These are phyloP conservation scores for Bolboschoenoplectus hybrid DNA, from an alignment of 202 grass and related monocot genomes.

Conservation along the genomic window DNA sequence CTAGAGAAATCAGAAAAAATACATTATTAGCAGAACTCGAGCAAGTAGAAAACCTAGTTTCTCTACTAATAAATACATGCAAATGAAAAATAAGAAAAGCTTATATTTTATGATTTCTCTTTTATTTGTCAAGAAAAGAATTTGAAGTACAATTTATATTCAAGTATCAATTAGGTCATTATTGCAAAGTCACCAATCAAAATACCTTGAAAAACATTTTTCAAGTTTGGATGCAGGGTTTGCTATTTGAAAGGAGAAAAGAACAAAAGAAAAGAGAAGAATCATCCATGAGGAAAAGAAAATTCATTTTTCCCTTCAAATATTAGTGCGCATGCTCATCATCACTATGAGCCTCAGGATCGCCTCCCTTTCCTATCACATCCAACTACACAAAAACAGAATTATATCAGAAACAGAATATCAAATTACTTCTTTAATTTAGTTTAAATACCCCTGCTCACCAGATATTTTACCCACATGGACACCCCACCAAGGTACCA, in stretches of 20 bases:
- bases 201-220: slow-evolving; percentile 24
- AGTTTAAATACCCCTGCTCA: background rate
- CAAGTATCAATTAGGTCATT: slow-evolving; percentile 32
- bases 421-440: background rate
- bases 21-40: background rate
- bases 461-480: background rate
- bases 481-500: background rate
- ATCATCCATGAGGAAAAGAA: background rate
- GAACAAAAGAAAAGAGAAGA: slow-evolving; percentile 1
- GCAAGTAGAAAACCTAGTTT: background rate
- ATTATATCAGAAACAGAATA: slow-evolving; percentile 24
- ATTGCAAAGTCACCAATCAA: slow-evolving; percentile 28
- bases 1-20: background rate
- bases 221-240: background rate
- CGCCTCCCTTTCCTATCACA: slow-evolving; percentile 64
- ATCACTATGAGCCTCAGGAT: slow-evolving; percentile 62
- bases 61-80: background rate
- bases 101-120: slow-evolving; percentile 22
- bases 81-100: slow-evolving; percentile 6
- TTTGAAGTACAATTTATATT: slow-evolving; percentile 1
- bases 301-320: background rate
- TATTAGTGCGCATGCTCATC: slow-evolving; percentile 55
- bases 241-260: slow-evolving; percentile 26
- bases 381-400: slow-evolving; percentile 48
- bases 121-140: slow-evolving; percentile 24